These are phyloP conservation scores for Spinellus fusiger DNA, from an alignment of 192 early-diverging fungal species.

Conservation along the genomic window DNA sequence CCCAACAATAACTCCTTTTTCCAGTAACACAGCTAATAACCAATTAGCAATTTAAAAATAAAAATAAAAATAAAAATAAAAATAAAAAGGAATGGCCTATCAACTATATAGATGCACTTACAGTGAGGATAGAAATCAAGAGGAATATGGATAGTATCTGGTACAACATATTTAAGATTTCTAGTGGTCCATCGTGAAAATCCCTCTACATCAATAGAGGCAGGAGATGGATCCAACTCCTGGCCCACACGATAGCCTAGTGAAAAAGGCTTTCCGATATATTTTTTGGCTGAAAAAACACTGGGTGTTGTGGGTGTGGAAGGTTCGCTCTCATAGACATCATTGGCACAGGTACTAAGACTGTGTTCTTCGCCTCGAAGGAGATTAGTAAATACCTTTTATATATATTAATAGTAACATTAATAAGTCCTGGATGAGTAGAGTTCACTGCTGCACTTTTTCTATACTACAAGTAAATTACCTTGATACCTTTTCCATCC, in stretches of 20 bases:
- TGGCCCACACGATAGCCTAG: slow-evolving; percentile 14
- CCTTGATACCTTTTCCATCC: slow-evolving; percentile 58
- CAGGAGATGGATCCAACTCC: slow-evolving; percentile 6
- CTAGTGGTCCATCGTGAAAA: slow-evolving; percentile 18
- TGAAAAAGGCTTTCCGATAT: slow-evolving; percentile 11
- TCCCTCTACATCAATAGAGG: slow-evolving; percentile 13
- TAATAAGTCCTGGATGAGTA: neutral
- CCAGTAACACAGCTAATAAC: slow-evolving; percentile 57
- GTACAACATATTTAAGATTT: slow-evolving; percentile 7
- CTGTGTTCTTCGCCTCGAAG: slow-evolving; percentile 15
- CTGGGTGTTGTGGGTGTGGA: slow-evolving; percentile 19
- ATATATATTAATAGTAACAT: neutral
- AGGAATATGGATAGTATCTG: slow-evolving; percentile 45
- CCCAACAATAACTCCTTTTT: slow-evolving; percentile 69
- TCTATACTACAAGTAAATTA: slow-evolving; percentile 27
- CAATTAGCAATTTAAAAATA: neutral
- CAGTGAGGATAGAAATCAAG: slow-evolving; percentile 77
- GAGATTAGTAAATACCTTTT: slow-evolving; percentile 27
- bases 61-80: neutral
- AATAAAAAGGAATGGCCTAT: no score
- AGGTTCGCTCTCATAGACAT: slow-evolving; percentile 16
- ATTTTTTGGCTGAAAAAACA: neutral
- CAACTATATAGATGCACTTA: slow-evolving; percentile 26
- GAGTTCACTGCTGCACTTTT: neutral
- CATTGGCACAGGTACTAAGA: slow-evolving; percentile 2